A percentile compares a stretch with the other conserved stretches of the same genome.
Evolutionary conservation across 2,329 filamentous ascomycete genomes (phyloP).

Genomic region (Aureobasidium sp.): DNA sequence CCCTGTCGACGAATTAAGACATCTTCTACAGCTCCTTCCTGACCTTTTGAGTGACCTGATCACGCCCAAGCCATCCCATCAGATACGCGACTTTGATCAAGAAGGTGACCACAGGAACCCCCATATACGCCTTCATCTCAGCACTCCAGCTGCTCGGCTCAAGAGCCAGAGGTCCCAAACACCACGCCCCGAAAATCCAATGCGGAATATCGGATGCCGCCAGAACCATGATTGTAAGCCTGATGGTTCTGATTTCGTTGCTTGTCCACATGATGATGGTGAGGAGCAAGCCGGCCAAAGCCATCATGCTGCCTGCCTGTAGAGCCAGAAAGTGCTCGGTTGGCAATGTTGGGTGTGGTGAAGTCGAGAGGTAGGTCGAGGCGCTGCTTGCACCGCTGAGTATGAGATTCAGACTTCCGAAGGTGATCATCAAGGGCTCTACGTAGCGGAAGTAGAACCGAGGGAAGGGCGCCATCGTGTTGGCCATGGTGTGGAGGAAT

Average conservation of each 20-base stretch:
- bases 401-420: neutral
- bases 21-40: neutral
- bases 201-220: constrained; percentile 1
- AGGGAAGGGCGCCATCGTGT: neutral
- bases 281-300: neutral
- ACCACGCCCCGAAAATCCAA: constrained; percentile 1
- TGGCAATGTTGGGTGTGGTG: neutral
- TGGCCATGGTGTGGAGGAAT: neutral
- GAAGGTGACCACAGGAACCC: constrained; percentile 1
- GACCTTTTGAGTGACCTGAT: neutral
- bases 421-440: constrained; percentile 2
- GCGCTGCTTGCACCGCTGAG: neutral
- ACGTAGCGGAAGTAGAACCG: constrained; percentile 1
- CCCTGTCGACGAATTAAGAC: neutral
- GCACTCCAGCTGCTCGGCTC: neutral
- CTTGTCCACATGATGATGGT: constrained; percentile 6
- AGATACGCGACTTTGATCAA: constrained; percentile 2
- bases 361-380: constrained; percentile 3
- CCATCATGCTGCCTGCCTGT: constrained; percentile 6
- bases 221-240: constrained; percentile 2
- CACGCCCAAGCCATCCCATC: neutral
- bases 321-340: constrained; percentile 1
- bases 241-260: neutral
- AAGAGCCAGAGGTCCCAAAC: constrained; percentile 4
- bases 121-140: constrained; percentile 6